phyloP scores from a whole-genome alignment of 108 stramenopile genomes.

The Cyclotella distinguenda region DNA sequence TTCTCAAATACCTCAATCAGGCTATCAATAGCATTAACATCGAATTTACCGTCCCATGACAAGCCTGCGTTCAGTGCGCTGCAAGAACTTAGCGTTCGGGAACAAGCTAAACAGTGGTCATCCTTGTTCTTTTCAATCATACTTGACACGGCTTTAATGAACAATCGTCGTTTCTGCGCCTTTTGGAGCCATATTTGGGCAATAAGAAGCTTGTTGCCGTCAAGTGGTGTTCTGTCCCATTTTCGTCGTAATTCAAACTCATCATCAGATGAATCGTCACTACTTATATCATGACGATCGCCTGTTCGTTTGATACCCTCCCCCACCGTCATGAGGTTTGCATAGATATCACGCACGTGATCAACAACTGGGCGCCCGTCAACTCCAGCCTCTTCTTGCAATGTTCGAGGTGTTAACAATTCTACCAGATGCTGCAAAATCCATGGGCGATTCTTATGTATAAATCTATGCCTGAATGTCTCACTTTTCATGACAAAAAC shows the following conservation, averaged over 20 bases:
- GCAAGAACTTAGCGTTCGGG: constrained; percentile 48
- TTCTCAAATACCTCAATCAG: constrained; percentile 70
- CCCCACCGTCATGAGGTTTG: constrained; percentile 76
- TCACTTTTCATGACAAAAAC: constrained; percentile 82
- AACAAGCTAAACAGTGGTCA: constrained; percentile 53
- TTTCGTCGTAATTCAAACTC: constrained; percentile 52
- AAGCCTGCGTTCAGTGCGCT: constrained; percentile 47
- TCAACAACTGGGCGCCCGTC: constrained; percentile 70
- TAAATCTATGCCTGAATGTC: constrained; percentile 77
- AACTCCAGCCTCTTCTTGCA: constrained; percentile 49
- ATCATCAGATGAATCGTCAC: constrained; percentile 73
- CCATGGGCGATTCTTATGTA: constrained; percentile 91
- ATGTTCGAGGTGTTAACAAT: constrained; percentile 71
- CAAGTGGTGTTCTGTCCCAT: constrained; percentile 69
- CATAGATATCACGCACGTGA: constrained; percentile 76
- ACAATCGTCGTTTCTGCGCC: constrained; percentile 73
- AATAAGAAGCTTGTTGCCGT: constrained; percentile 57
- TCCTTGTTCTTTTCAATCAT: constrained; percentile 67
- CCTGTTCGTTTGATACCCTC: constrained; percentile 66
- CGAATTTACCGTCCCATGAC: constrained; percentile 59
- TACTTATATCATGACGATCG: constrained; percentile 58
- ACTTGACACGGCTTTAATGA: constrained; percentile 55
- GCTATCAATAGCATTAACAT: constrained; percentile 67
- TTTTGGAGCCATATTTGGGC: constrained; percentile 77
- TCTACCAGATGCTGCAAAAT: constrained; percentile 83